Percentiles rank a stretch among this genome's conserved stretches.
Conservation (phyloP, 306 rosid species). For the Alnus rubra region DNA sequence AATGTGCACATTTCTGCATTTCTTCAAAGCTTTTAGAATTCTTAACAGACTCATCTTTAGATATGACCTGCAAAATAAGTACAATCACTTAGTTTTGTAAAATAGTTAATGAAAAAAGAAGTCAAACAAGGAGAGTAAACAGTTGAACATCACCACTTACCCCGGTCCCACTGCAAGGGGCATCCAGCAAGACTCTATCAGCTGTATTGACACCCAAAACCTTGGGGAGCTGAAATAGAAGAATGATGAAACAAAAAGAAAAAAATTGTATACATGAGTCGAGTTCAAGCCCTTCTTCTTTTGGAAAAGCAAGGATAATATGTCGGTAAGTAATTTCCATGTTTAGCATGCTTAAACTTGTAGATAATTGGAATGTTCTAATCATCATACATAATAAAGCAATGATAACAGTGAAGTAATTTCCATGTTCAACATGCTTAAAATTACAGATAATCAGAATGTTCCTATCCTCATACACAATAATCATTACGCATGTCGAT, state of each 20-base stretch:
- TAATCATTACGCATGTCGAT: neutral
- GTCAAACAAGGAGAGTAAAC: neutral
- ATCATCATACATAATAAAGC: neutral
- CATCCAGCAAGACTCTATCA: constrained; percentile 91
- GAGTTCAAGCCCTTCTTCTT: neutral
- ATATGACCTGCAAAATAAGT: constrained; percentile 67
- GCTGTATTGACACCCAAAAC: constrained; percentile 71
- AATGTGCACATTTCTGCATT: constrained; percentile 67
- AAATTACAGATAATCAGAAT: neutral
- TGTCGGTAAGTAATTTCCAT: too few relatives aligned
- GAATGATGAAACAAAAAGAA: constrained; percentile 5
- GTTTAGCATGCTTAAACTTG: neutral
- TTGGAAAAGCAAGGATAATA: neutral
- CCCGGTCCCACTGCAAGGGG: constrained; percentile 99
- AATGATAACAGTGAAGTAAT: too few relatives aligned
- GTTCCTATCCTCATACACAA: neutral
- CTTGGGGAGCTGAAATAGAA: constrained; percentile 74
- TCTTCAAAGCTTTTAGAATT: constrained; percentile 78
- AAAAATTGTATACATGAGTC: constrained; percentile 6
- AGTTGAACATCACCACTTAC: constrained; percentile 42
- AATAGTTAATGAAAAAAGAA: neutral
- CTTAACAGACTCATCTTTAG: constrained; percentile 95
- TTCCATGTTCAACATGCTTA: neutral
- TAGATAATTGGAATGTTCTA: neutral
- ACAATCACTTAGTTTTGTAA: constrained; percentile 14